These are phyloP conservation scores for Teunomyces barrocoloradensis DNA, from an alignment of 805 yeast genomes.

Conservation along the genomic window DNA sequence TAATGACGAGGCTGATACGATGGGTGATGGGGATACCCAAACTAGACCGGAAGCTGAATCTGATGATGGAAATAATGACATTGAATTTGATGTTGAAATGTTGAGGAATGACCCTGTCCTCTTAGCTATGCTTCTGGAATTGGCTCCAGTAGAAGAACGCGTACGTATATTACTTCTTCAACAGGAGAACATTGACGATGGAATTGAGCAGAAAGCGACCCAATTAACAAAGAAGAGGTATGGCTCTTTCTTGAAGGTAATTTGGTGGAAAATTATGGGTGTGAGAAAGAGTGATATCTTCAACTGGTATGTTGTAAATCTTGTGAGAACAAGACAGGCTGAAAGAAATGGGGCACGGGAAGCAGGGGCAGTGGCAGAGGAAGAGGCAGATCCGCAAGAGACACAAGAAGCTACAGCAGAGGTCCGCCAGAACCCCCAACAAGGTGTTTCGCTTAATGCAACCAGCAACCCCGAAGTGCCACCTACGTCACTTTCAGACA, in stretches of 20 bases:
- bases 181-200: conserved; percentile 38
- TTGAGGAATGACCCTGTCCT: conserved; percentile 37
- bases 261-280: conserved; percentile 61
- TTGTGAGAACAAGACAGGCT: not conserved
- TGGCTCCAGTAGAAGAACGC: conserved; percentile 40
- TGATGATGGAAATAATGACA: conserved; percentile 8
- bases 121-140: conserved; percentile 35
- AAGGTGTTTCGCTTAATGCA: not conserved
- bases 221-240: conserved; percentile 34
- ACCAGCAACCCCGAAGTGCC: not conserved
- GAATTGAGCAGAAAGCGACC: conserved; percentile 46
- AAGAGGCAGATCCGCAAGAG: not conserved
- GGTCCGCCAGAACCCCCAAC: not conserved
- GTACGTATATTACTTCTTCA: conserved; percentile 16
- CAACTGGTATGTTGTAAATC: conserved; percentile 46
- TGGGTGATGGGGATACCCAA: too few relatives aligned
- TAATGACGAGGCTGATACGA: not conserved
- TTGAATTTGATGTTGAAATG: conserved; percentile 27
- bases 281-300: conserved; percentile 46
- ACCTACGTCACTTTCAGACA: not conserved
- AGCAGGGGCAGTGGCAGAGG: conserved; percentile 17
- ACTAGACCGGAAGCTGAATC: not conserved
- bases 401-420: not conserved
- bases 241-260: conserved; percentile 25
- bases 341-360: not conserved